These are phyloP conservation scores for Penicillium steckii DNA, from an alignment of 495 filamentous ascomycete species.

Conservation along the genomic window DNA sequence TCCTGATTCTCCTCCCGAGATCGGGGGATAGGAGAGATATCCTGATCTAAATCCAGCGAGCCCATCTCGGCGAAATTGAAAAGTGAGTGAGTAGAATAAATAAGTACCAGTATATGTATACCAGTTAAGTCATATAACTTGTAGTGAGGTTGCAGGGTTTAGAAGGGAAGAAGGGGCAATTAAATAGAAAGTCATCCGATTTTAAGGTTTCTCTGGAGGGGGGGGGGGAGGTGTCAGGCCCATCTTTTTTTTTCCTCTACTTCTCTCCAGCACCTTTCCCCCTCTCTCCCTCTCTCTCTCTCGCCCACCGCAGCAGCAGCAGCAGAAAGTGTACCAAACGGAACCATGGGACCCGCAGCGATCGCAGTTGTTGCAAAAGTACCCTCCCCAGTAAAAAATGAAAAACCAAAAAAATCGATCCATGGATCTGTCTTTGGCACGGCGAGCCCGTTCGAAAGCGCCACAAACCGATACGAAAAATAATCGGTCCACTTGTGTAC, in stretches of 20 bases:
- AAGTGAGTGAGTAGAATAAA: not conserved
- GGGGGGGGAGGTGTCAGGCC: slow-evolving; percentile 17
- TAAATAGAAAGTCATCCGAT: not conserved
- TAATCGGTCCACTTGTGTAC: not conserved
- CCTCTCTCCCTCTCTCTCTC: slow-evolving; percentile 4
- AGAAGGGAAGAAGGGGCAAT: slow-evolving; percentile 4
- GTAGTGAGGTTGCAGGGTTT: slow-evolving; percentile 2
- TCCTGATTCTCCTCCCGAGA: slow-evolving; percentile 86
- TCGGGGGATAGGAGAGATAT: slow-evolving; percentile 37
- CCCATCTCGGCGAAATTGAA: slow-evolving; percentile 10
- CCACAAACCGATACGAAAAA: slow-evolving; percentile 18
- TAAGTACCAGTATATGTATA: no score
- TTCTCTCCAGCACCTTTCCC: no score
- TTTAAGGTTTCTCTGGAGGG: slow-evolving; percentile 1
- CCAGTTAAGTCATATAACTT: not conserved
- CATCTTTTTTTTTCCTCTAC: not conserved
- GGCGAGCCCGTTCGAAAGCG: slow-evolving; percentile 19
- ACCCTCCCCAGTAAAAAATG: no score
- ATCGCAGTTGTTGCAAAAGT: no score
- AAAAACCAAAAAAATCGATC: no score
- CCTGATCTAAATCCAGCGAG: slow-evolving; percentile 33
- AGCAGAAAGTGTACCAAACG: not conserved
- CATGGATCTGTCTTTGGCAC: slow-evolving; percentile 17
- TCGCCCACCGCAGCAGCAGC: not conserved
- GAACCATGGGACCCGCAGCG: slow-evolving; percentile 22